A percentile compares a stretch with the other conserved stretches of the same genome.
phyloP scores from a whole-genome alignment of 768 basidiomycete genomes.

The Mycena haematopus region DNA sequence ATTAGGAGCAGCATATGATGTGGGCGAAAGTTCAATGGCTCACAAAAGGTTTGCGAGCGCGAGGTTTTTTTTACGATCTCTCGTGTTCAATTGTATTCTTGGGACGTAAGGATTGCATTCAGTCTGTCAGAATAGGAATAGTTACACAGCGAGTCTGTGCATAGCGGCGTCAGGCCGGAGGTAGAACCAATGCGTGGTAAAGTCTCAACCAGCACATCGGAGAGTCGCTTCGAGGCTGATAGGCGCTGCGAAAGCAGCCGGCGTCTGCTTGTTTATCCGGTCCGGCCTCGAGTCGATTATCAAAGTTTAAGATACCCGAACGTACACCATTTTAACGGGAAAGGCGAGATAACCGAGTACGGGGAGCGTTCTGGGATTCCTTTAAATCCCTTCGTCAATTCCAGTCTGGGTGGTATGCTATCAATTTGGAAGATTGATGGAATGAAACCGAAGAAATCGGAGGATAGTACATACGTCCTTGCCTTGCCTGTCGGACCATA shows the following conservation, averaged over 20 bases:
- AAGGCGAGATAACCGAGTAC: constrained; percentile 22
- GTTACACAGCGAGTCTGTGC: too few relatives aligned
- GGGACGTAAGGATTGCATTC: too few relatives aligned
- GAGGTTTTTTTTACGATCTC: too few relatives aligned
- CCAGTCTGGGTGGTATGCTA: constrained; percentile 22
- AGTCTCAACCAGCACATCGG: too few relatives aligned
- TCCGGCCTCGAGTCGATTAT: constrained; percentile 23
- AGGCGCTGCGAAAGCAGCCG: constrained; percentile 16
- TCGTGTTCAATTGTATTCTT: too few relatives aligned
- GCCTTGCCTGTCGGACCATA: constrained; percentile 22
- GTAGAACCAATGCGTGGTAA: too few relatives aligned
- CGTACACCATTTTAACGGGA: constrained; percentile 28
- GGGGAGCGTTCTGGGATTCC: constrained; percentile 15
- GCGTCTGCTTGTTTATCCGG: constrained; percentile 22
- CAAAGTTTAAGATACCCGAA: constrained; percentile 21
- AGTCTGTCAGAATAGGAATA: too few relatives aligned
- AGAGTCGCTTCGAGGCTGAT: too few relatives aligned
- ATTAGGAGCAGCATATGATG: too few relatives aligned
- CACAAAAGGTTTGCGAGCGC: too few relatives aligned
- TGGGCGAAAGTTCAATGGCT: too few relatives aligned
- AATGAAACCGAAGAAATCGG: constrained; percentile 12
- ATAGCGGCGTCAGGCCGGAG: too few relatives aligned
- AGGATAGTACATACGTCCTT: constrained; percentile 17
- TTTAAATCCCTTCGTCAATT: constrained; percentile 19
- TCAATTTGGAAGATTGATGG: constrained; percentile 10